Base-by-base conservation (phyloP, 116 monocot species). In the Cymodocea nodosa region DNA sequence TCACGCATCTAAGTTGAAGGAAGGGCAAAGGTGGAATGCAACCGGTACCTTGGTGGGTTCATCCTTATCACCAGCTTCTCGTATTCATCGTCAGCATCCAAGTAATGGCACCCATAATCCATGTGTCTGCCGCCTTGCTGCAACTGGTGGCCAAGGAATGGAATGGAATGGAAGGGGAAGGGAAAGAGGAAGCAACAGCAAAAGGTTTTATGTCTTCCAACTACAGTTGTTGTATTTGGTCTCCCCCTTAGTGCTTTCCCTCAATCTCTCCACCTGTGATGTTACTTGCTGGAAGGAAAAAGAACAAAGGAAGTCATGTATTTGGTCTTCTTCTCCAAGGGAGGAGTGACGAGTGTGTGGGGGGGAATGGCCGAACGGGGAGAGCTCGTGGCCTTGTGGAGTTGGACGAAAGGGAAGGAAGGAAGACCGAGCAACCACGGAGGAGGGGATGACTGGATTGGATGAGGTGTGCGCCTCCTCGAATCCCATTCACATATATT, bases 1-100 rank as follows among this genome's bases (percentile, higher is more conserved):
- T n/a, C n/a, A 8, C 12, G 11, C 12, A 44, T 12, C 7, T 7
- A 8, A 44, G 44, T 20, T 39, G 57, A 25, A 24, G 18, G 17
- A n/a, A 2, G 0, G 10, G 23, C 12, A 12, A 48, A 52, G 4
- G 24, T 54, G 52, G 68, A 44, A 78, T 30, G 15, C 50, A 17
- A 18, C 54, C 11, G 24, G 62, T 24, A 92, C 92, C 87, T 87
- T 72, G 92, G 92, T 17, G 87, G 87, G 75, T 92, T 92, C 87
- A 92, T 87, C 54, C 85, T 59, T 19, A 85, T 80, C 11, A 92
- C 74, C 16, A 92, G 73, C 85, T 92, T 92, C 76, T 85, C 85
- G 70, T 83, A 92, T 72, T 92, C 92, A 65, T 92, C 92, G 48
- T 86, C 94, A 56, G 74, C 55, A 30, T 87, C 90, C 19, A 64